Evolutionary conservation across 192 early-diverging fungal genomes (phyloP).

Genomic region (Chytriomyces sp.): DNA sequence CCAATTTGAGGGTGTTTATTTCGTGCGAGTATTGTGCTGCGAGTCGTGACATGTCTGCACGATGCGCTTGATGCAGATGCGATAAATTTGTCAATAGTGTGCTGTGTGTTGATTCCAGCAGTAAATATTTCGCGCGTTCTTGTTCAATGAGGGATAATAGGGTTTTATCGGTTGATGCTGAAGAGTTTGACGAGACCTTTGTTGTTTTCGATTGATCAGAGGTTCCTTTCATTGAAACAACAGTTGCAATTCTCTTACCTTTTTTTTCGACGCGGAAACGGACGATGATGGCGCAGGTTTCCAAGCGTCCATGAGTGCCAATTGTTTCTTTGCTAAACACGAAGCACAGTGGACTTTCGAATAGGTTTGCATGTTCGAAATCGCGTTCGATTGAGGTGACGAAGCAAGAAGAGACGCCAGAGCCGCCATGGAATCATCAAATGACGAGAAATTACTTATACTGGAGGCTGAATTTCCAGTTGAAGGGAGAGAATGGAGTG

Average conservation of each 20-base stretch:
- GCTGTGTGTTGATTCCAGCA: constrained; percentile 54
- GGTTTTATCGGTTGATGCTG: constrained; percentile 45
- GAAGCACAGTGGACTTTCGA: not conserved
- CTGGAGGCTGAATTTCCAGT: not conserved
- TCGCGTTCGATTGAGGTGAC: not conserved
- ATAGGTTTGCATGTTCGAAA: too few species aligned
- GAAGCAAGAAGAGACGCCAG: not conserved
- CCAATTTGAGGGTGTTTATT: constrained; percentile 34
- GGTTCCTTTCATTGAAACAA: too few species aligned
- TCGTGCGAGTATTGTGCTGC: constrained; percentile 47
- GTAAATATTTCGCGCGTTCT: constrained; percentile 48
- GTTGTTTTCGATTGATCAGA: not conserved
- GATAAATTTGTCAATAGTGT: constrained; percentile 44
- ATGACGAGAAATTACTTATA: not conserved
- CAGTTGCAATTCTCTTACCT: not conserved
- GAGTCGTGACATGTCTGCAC: constrained; percentile 50
- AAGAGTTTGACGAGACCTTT: not conserved
- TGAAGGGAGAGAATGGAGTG: not conserved
- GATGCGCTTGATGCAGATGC: constrained; percentile 30
- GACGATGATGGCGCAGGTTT: not conserved
- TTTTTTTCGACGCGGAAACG: not conserved
- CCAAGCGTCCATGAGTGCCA: not conserved
- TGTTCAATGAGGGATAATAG: constrained; percentile 55
- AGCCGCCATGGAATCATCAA: not conserved
- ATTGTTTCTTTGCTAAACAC: not conserved